Conservation (phyloP, 495 filamentous ascomycete genomes). For the Bacidia gigantensis region DNA sequence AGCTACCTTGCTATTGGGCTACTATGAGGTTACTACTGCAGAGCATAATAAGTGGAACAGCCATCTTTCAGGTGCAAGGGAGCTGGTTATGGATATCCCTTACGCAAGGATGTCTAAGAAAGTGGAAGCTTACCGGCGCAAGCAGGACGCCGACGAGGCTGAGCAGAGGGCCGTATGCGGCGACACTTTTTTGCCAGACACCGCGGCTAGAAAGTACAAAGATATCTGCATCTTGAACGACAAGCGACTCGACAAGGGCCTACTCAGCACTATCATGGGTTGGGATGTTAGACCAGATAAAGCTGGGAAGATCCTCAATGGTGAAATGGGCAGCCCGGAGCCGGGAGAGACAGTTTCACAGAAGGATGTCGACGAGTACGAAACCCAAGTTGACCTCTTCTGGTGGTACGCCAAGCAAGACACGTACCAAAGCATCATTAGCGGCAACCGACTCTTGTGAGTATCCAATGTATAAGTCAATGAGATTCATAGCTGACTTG, state of each 20-base stretch:
- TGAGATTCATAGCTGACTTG: constrained; percentile 10
- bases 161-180: neutral
- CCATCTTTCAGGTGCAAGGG: constrained; percentile 72
- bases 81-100: constrained; percentile 72
- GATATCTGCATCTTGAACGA: constrained; percentile 32
- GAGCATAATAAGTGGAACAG: constrained; percentile 94
- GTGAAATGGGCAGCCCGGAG: constrained; percentile 14
- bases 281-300: constrained; percentile 33
- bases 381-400: constrained; percentile 73
- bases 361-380: constrained; percentile 64
- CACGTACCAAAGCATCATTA: constrained; percentile 76
- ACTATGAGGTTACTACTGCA: constrained; percentile 87
- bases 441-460: constrained; percentile 73
- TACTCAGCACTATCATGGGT: constrained; percentile 34
- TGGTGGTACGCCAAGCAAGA: constrained; percentile 98
- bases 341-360: constrained; percentile 38
- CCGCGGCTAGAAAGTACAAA: constrained; percentile 5
- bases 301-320: constrained; percentile 29
- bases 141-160: constrained; percentile 9
- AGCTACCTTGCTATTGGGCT: constrained; percentile 75
- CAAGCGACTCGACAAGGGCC: constrained; percentile 25
- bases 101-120: constrained; percentile 57
- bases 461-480: constrained; percentile 21
- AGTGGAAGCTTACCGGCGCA: constrained; percentile 38
- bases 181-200: neutral